Base-by-base conservation (phyloP, 768 basidiomycete species). In the Suillus ampliporus region DNA sequence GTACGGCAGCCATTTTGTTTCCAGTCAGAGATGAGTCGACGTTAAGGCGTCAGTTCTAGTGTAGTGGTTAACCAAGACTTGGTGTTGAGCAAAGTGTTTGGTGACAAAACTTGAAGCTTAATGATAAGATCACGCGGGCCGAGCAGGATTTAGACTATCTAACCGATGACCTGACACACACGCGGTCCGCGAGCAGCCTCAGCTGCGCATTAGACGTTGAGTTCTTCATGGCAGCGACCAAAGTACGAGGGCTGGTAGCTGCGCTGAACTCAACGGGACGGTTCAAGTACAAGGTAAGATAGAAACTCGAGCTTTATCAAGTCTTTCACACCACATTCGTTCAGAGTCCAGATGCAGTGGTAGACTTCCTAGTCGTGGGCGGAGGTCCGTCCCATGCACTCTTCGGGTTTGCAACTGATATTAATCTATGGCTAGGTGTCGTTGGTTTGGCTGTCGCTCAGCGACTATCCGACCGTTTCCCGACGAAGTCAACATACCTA, bases 291-390 rank as follows among this genome's bases (percentile, higher is more conserved):
- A 90, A 88, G 84, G 90, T 85, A 54, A 61, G 65, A 47, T 19
- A n/a, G 44, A 26, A 41, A 26, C 26, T 54, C 35, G 35, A 26
- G 11, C 26, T n/a, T 31, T 6, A 44, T 11, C 15, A 10, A 19
- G 17, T 47, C 38, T 34, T 38, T 26, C 43, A 61, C 48, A 44
- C 23, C 31, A 13, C 17, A 28, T 23, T 51, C 38, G 23, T 47
- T 35, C 51, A 92, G 86, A 74, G 77, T 17, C 93, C 95, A 5
- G 89, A 92, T 65, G 82, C 78, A 38, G 81, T 78, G 2, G 87
- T 96, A 35, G 97, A 99, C 72, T 89, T 91, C 73, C 78, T 97
- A 26, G 84, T 99, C 17, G 81, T 99, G 26, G 97, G 97, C 13
- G 97, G 90, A 79, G 97, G 95, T 86, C 66, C 50, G 54, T 57